Evolutionary conservation across 2,329 filamentous ascomycete species (phyloP).

Genomic region (Gremmenia infestans): DNA sequence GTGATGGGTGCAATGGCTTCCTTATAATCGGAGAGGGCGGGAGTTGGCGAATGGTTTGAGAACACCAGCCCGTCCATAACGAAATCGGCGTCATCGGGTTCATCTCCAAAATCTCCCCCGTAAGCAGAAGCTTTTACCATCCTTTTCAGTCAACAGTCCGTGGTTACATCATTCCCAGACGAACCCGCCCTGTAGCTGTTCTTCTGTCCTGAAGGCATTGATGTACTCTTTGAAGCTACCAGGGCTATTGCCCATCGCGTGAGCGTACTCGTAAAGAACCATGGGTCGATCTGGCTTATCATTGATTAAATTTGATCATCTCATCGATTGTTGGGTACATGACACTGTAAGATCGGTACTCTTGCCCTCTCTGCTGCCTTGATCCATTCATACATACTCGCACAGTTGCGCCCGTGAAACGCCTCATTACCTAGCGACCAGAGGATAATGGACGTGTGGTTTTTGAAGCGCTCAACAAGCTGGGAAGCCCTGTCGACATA

Average conservation of each 20-base stretch:
- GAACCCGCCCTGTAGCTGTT: slow-evolving; percentile 34
- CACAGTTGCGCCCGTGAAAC: slow-evolving; percentile 65
- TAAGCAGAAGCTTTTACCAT: slow-evolving; percentile 48
- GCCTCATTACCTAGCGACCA: slow-evolving; percentile 73
- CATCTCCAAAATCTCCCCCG: slow-evolving; percentile 58
- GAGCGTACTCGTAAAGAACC: slow-evolving; percentile 52
- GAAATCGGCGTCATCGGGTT: slow-evolving; percentile 55
- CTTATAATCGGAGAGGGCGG: slow-evolving; percentile 52
- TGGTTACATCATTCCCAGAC: slow-evolving; percentile 66
- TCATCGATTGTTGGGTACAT: slow-evolving; percentile 49
- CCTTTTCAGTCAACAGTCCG: slow-evolving; percentile 44
- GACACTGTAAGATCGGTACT: slow-evolving; percentile 50
- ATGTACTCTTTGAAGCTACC: slow-evolving; percentile 66
- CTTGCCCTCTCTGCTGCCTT: slow-evolving; percentile 40
- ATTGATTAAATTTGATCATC: slow-evolving; percentile 33
- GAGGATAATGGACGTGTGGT: slow-evolving; percentile 64
- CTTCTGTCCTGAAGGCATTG: slow-evolving; percentile 45
- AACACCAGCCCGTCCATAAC: slow-evolving; percentile 57
- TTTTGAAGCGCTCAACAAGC: slow-evolving; percentile 63
- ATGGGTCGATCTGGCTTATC: slow-evolving; percentile 46
- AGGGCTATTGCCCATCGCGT: slow-evolving; percentile 72
- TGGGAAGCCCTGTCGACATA: slow-evolving; percentile 64
- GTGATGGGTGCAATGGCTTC: slow-evolving; percentile 52
- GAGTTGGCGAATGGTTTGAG: slow-evolving; percentile 50
- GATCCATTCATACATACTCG: slow-evolving; percentile 58